These are phyloP conservation scores for Terana coerulea DNA, from an alignment of 768 basidiomycete species.

Conservation along the genomic window DNA sequence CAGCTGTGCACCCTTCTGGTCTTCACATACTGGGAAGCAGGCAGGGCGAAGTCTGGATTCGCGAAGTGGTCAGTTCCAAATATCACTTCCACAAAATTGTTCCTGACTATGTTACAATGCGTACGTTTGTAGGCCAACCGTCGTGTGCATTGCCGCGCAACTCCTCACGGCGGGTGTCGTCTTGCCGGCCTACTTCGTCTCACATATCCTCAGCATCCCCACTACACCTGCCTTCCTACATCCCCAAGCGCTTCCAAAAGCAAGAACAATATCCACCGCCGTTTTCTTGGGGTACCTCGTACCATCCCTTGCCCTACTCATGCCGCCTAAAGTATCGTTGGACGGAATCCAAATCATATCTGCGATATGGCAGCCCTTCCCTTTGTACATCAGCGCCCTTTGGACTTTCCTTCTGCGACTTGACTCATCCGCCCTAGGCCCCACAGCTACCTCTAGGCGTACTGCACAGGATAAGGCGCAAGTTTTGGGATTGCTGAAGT, in stretches of 20 bases:
- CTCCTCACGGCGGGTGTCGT: slow-evolving; percentile 10
- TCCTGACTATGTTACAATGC: background rate
- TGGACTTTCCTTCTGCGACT: background rate
- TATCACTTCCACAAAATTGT: no score
- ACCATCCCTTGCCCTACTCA: slow-evolving; percentile 6
- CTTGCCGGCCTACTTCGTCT: slow-evolving; percentile 10
- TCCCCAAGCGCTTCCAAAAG: background rate
- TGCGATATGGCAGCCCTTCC: slow-evolving; percentile 15
- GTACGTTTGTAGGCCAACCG: slow-evolving; percentile 1
- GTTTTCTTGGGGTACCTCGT: slow-evolving; percentile 7
- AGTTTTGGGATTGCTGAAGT: slow-evolving; percentile 1
- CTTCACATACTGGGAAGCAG: slow-evolving; percentile 12
- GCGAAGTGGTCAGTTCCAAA: no score
- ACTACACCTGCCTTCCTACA: background rate
- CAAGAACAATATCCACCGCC: slow-evolving; percentile 2
- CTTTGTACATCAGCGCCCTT: slow-evolving; percentile 5
- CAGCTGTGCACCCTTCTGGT: slow-evolving; percentile 9
- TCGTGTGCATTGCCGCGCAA: slow-evolving; percentile 9
- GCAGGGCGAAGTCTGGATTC: background rate
- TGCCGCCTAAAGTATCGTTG: background rate
- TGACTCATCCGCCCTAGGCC: background rate
- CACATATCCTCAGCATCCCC: slow-evolving; percentile 3
- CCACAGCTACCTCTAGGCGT: background rate
- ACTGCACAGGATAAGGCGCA: background rate
- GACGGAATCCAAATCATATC: slow-evolving; percentile 11